phyloP scores from a whole-genome alignment of 108 stramenopile genomes.

The Skeletonema marinoi region DNA sequence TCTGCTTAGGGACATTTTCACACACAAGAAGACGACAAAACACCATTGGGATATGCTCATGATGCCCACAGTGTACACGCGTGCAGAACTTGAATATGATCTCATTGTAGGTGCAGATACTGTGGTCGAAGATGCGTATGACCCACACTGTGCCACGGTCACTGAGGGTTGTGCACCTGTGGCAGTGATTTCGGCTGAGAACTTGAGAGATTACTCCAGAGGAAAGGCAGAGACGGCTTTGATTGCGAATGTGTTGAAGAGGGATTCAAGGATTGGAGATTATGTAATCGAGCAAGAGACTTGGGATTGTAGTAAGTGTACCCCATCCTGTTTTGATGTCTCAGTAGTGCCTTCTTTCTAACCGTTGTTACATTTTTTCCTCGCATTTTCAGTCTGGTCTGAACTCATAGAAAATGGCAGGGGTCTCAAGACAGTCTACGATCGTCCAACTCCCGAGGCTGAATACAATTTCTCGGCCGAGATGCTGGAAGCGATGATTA shows the following conservation, averaged over 20 bases:
- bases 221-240: constrained; percentile 16
- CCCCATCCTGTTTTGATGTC: too few species aligned
- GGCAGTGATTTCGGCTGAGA: constrained; percentile 40
- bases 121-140: constrained; percentile 29
- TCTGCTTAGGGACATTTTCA: constrained; percentile 32
- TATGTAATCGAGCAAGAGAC: constrained; percentile 36
- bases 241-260: constrained; percentile 22
- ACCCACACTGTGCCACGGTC: constrained; percentile 33
- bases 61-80: constrained; percentile 21
- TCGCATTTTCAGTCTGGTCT: constrained; percentile 11
- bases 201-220: constrained; percentile 13
- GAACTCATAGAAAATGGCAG: constrained; percentile 27
- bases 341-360: too few species aligned
- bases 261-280: constrained; percentile 11
- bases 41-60: constrained; percentile 44
- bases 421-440: constrained; percentile 16
- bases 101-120: constrained; percentile 19
- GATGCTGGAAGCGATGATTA: constrained; percentile 35
- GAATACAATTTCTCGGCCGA: constrained; percentile 4
- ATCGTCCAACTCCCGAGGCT: not conserved
- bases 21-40: constrained; percentile 35
- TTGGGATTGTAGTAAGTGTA: constrained; percentile 24
- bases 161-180: constrained; percentile 45
- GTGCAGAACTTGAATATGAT: constrained; percentile 19
- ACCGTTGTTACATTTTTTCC: too few species aligned